Evolutionary conservation across 2,329 filamentous ascomycete species (phyloP).

Genomic region (Aquanectria penicillioides): DNA sequence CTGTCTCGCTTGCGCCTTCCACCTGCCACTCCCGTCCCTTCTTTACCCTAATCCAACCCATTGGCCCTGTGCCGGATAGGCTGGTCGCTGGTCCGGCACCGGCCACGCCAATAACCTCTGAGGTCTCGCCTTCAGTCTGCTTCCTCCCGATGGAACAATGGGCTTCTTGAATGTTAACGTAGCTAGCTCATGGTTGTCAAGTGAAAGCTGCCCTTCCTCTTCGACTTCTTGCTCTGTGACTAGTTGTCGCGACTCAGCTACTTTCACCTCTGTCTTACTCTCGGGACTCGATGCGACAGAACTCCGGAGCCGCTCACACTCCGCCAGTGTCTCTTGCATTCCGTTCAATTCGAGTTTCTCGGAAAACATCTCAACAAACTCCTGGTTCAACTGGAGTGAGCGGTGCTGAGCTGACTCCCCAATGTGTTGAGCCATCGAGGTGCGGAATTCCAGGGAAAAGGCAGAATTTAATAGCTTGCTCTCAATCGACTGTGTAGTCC

Average conservation of each 20-base stretch:
- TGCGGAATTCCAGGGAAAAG: constrained; percentile 42
- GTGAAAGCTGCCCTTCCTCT: neutral
- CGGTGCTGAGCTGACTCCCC: constrained; percentile 31
- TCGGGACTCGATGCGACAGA: neutral
- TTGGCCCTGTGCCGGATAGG: constrained; percentile 24
- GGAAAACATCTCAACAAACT: constrained; percentile 29
- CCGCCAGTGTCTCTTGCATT: constrained; percentile 14
- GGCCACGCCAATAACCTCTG: constrained; percentile 31
- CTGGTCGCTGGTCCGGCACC: constrained; percentile 24
- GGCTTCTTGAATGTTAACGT: neutral
- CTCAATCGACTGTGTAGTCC: constrained; percentile 45
- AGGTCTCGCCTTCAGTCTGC: constrained; percentile 19
- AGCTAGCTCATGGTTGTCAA: constrained; percentile 9
- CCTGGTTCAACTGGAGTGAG: constrained; percentile 35
- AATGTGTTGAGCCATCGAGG: constrained; percentile 43
- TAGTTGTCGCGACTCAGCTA: neutral
- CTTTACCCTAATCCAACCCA: constrained; percentile 13
- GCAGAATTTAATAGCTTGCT: constrained; percentile 47
- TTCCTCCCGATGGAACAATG: neutral
- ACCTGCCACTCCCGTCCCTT: neutral
- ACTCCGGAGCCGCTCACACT: constrained; percentile 25
- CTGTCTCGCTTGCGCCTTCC: neutral
- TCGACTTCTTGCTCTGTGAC: neutral
- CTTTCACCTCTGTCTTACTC: neutral
- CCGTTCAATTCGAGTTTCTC: constrained; percentile 9